A percentile compares a stretch with the other conserved stretches of the same genome.
Conservation (phyloP, 345 rosid genomes). For the Iberis pinnata region DNA sequence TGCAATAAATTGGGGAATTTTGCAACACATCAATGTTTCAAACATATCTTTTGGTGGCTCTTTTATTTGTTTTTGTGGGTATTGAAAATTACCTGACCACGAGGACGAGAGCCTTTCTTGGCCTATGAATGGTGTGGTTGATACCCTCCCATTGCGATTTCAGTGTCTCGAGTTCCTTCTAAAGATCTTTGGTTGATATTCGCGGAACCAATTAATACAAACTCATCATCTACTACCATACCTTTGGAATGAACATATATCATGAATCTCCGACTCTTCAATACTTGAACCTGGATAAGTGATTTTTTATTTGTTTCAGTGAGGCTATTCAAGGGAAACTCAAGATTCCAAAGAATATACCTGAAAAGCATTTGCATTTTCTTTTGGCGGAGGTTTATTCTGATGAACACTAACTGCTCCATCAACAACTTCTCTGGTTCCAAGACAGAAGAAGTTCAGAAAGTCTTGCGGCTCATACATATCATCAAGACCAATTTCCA, state of each 20-base stretch:
- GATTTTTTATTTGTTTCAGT: conserved; percentile 1
- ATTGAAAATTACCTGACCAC: conserved; percentile 53
- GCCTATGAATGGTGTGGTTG: conserved; percentile 70
- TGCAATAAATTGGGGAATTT: conserved; percentile 24
- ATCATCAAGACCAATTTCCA: conserved; percentile 67
- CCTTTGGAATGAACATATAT: conserved; percentile 93
- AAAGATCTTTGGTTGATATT: conserved; percentile 92
- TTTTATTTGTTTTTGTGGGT: no score
- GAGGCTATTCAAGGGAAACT: neutral
- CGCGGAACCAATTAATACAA: conserved; percentile 79
- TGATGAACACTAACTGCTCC: conserved; percentile 26
- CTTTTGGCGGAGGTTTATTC: conserved; percentile 30
- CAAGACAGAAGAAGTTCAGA: conserved; percentile 90
- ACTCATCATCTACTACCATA: conserved; percentile 91
- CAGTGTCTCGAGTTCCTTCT: conserved; percentile 92
- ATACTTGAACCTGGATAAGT: conserved; percentile 42
- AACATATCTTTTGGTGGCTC: neutral
- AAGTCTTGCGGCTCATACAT: conserved; percentile 77
- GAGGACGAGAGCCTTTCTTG: conserved; percentile 43
- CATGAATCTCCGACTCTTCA: conserved; percentile 74
- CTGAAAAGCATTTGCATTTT: conserved; percentile 36
- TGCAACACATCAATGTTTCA: conserved; percentile 7
- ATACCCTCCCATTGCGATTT: conserved; percentile 95
- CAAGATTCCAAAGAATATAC: conserved; percentile 23
- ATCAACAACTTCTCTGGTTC: conserved; percentile 61